A percentile compares a stretch with the other conserved stretches of the same genome.
Evolutionary conservation across 75 land plant genomes (phyloP).

Genomic region (Picea sitchensis): DNA sequence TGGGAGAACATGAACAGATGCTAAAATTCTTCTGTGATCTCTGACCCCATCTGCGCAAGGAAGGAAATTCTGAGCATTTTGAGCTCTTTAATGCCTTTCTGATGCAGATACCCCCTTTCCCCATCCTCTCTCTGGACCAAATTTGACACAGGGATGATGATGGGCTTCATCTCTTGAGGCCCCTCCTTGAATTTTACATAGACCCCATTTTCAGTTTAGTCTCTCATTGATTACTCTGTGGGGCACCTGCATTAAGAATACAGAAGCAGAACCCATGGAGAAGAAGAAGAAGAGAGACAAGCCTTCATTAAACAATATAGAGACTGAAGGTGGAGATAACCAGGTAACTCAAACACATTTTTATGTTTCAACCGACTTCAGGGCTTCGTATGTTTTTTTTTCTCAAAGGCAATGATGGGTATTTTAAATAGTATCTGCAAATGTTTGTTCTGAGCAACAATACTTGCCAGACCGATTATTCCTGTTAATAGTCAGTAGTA

Average conservation of each 20-base stretch:
- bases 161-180: neutral
- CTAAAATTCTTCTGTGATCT: constrained; percentile 14
- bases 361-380: neutral
- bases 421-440: neutral
- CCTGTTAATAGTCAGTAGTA: too few relatives aligned
- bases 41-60: neutral
- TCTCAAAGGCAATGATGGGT: neutral
- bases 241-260: too few relatives aligned
- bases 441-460: neutral
- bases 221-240: neutral
- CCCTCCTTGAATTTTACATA: neutral
- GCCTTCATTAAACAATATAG: constrained; percentile 8
- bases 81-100: constrained; percentile 9
- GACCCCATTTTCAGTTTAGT: neutral
- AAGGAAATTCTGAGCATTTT: constrained; percentile 8
- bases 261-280: neutral
- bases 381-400: neutral
- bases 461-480: too few relatives aligned
- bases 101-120: neutral
- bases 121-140: too few relatives aligned
- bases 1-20: constrained; percentile 8
- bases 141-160: neutral
- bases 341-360: constrained; percentile 1
- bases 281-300: constrained; percentile 14
- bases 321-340: constrained; percentile 4